These are phyloP conservation scores for Hemerocallis citrina DNA, from an alignment of 106 monocot species.

Conservation along the genomic window DNA sequence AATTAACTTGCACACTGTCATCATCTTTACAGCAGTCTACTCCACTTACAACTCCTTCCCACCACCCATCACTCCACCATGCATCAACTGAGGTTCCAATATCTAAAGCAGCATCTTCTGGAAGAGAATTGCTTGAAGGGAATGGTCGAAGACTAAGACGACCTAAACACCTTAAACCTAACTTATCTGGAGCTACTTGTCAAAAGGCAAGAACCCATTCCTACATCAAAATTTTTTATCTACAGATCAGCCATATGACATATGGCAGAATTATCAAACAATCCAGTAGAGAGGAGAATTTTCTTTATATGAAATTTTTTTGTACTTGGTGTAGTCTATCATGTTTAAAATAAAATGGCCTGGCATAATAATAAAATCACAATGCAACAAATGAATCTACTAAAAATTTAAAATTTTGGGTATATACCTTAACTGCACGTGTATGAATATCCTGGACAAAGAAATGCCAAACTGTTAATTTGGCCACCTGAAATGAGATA, in stretches of 20 bases:
- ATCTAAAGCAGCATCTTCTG: conserved; percentile 22
- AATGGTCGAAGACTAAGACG: conserved; percentile 70
- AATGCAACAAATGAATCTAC: not conserved
- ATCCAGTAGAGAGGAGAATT: no score
- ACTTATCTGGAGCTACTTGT: conserved; percentile 58
- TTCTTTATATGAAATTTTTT: no score
- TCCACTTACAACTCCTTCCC: conserved; percentile 84
- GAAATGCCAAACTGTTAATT: conserved; percentile 75
- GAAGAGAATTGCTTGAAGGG: conserved; percentile 19
- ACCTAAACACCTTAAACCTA: conserved; percentile 56
- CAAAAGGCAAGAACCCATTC: conserved; percentile 70
- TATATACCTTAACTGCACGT: conserved; percentile 67
- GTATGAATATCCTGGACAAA: conserved; percentile 50
- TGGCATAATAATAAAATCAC: not conserved
- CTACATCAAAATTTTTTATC: conserved; percentile 47
- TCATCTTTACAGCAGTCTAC: conserved; percentile 24
- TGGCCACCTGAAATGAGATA: conserved; percentile 67
- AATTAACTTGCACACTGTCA: conserved; percentile 62
- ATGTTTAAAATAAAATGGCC: no score
- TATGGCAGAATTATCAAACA: no score
- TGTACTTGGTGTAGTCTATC: no score
- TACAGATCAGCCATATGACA: no score
- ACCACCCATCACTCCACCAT: conserved; percentile 95
- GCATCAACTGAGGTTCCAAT: conserved; percentile 71
- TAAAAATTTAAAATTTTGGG: not conserved